Evolutionary conservation across 75 land plant species (phyloP).

Genomic region (Cupressus sempervirens): DNA sequence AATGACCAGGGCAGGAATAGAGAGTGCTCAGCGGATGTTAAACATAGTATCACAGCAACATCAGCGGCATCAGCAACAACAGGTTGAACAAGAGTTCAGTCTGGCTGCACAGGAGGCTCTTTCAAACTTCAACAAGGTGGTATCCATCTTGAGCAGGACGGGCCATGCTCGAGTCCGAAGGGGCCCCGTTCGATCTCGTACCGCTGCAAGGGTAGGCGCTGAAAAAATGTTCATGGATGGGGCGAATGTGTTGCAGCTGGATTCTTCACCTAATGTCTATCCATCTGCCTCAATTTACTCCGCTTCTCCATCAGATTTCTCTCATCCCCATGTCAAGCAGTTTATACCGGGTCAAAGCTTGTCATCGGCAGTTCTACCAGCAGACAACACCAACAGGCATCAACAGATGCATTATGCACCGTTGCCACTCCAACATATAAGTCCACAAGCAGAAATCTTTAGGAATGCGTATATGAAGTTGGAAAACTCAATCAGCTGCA

Average conservation of each 20-base stretch:
- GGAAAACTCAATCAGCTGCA: constrained; percentile 72
- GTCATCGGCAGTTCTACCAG: neutral
- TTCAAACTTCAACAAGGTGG: constrained; percentile 66
- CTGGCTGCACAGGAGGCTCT: constrained; percentile 60
- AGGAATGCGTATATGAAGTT: constrained; percentile 44
- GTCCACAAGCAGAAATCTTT: constrained; percentile 32
- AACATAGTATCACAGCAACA: constrained; percentile 49
- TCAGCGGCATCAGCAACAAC: constrained; percentile 27
- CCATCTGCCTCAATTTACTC: constrained; percentile 18
- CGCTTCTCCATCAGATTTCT: constrained; percentile 13
- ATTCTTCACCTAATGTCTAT: neutral
- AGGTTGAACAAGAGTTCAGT: constrained; percentile 28
- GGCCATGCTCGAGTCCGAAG: constrained; percentile 80
- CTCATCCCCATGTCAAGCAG: constrained; percentile 19
- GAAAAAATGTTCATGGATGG: constrained; percentile 20
- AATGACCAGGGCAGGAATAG: constrained; percentile 59
- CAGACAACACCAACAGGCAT: constrained; percentile 16
- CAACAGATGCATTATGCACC: constrained; percentile 37
- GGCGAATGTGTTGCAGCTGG: constrained; percentile 8
- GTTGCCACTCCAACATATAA: constrained; percentile 5
- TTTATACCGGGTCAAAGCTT: constrained; percentile 14
- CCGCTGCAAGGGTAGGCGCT: constrained; percentile 7
- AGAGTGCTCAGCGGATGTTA: constrained; percentile 59
- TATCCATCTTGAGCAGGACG: constrained; percentile 49
- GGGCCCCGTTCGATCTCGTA: constrained; percentile 17